Evolutionary conservation across 768 basidiomycete genomes (phyloP).

Genomic region (Boletellus emodensis): DNA sequence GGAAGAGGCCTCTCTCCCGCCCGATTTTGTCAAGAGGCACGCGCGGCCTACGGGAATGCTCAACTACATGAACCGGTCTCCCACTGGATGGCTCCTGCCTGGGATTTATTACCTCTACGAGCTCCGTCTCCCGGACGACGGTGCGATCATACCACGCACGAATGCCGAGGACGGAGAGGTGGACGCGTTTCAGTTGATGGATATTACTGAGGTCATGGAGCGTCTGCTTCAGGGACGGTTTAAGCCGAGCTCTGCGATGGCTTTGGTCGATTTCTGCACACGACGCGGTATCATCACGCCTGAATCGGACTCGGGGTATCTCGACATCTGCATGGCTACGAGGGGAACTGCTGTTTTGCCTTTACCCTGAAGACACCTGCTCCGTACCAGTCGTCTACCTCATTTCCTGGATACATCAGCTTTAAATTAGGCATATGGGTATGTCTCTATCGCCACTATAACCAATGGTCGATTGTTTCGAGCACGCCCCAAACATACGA

Average conservation of each 20-base stretch:
- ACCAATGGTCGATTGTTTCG: background rate
- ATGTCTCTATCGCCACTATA: no score
- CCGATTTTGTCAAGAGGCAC: slow-evolving; percentile 31
- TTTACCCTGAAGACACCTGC: slow-evolving; percentile 9
- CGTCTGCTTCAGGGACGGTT: slow-evolving; percentile 34
- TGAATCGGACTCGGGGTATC: slow-evolving; percentile 21
- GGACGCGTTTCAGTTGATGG: slow-evolving; percentile 39
- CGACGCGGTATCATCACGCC: slow-evolving; percentile 31
- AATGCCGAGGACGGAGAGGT: slow-evolving; percentile 42
- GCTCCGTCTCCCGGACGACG: slow-evolving; percentile 36
- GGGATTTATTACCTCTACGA: slow-evolving; percentile 45
- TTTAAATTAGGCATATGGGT: background rate
- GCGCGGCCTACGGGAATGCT: slow-evolving; percentile 36
- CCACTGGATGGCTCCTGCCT: slow-evolving; percentile 41
- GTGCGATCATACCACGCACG: slow-evolving; percentile 30
- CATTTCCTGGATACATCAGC: background rate
- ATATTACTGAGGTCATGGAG: slow-evolving; percentile 30
- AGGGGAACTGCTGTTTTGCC: slow-evolving; percentile 17
- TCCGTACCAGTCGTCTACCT: no score
- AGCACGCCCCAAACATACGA: background rate
- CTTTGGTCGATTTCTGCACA: slow-evolving; percentile 40
- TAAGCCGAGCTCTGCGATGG: slow-evolving; percentile 43
- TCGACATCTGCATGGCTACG: slow-evolving; percentile 24
- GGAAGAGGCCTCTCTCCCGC: slow-evolving; percentile 42
- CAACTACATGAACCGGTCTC: slow-evolving; percentile 41